Conservation (phyloP, 1,139 yeast genomes). For the Pichia sp. region DNA sequence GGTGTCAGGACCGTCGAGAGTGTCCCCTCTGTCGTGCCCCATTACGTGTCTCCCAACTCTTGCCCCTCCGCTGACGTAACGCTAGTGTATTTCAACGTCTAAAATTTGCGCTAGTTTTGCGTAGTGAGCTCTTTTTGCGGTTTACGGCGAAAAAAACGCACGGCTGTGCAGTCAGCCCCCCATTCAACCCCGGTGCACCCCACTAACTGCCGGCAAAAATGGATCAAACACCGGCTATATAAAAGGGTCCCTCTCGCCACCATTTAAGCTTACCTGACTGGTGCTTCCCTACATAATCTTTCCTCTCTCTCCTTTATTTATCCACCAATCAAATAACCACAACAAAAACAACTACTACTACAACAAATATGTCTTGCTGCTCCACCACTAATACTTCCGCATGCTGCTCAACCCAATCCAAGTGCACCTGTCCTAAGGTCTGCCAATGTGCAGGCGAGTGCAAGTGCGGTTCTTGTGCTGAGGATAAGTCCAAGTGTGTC, state of each 20-base stretch:
- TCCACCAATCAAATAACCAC: not conserved
- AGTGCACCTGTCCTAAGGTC: constrained; percentile 12
- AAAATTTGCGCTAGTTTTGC: no score
- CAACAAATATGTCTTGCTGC: constrained; percentile 1
- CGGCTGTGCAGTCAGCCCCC: no score
- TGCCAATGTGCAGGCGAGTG: constrained; percentile 15
- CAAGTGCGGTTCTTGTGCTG: constrained; percentile 13
- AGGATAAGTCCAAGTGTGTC: constrained; percentile 11
- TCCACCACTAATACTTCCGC: constrained; percentile 1
- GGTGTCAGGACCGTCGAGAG: constrained; percentile 82
- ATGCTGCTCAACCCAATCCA: constrained; percentile 4
- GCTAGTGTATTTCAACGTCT: no score
- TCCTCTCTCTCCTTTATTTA: not conserved
- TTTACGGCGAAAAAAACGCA: no score
- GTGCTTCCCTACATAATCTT: not conserved
- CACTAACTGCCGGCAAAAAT: constrained; percentile 4
- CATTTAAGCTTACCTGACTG: not conserved
- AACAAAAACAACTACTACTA: constrained; percentile 1
- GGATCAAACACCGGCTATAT: not conserved
- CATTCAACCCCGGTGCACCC: no score
- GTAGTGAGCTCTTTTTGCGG: no score
- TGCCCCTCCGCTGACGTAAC: constrained; percentile 48
- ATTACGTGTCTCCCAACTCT: constrained; percentile 64
- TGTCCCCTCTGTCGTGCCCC: constrained; percentile 87
- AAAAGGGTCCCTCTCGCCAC: not conserved